These are phyloP conservation scores for Juglanconis sp. DNA, from an alignment of 2,329 filamentous ascomycete genomes.

Conservation along the genomic window DNA sequence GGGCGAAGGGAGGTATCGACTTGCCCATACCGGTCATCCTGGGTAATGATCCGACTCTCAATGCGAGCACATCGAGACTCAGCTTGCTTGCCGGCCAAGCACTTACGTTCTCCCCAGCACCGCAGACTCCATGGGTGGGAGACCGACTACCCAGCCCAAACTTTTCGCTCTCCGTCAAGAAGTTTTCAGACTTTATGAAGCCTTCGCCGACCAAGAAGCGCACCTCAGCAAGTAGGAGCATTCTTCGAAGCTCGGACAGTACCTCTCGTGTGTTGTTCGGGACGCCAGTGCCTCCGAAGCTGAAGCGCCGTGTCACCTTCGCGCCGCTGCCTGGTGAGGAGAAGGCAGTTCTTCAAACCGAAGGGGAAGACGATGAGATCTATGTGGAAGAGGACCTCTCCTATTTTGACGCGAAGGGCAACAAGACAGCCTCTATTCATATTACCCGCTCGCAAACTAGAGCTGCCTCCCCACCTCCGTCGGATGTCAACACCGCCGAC, in stretches of 20 bases:
- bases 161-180: constrained; percentile 46
- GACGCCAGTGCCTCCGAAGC: constrained; percentile 21
- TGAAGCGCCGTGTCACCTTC: constrained; percentile 34
- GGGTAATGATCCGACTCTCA: constrained; percentile 11
- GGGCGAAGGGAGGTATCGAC: not conserved
- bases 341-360: not conserved
- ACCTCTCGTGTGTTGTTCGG: constrained; percentile 6
- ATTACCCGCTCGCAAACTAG: not conserved
- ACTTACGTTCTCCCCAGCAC: constrained; percentile 24
- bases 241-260: not conserved
- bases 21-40: constrained; percentile 8
- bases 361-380: not conserved
- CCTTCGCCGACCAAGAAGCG: constrained; percentile 38
- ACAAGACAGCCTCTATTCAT: constrained; percentile 8
- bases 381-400: constrained; percentile 10
- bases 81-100: constrained; percentile 3
- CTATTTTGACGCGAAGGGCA: constrained; percentile 9
- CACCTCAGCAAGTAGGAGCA: not conserved
- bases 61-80: not conserved
- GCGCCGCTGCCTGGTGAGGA: constrained; percentile 27
- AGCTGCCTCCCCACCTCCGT: constrained; percentile 14
- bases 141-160: constrained; percentile 40
- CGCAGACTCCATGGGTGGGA: constrained; percentile 19
- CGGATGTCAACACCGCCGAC: constrained; percentile 10
- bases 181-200: constrained; percentile 51